Evolutionary conservation across 805 yeast genomes (phyloP), one percentile per base, ranked within the genome.

Genomic region (Cyberlindnera nakhonratchasimensis): DNA sequence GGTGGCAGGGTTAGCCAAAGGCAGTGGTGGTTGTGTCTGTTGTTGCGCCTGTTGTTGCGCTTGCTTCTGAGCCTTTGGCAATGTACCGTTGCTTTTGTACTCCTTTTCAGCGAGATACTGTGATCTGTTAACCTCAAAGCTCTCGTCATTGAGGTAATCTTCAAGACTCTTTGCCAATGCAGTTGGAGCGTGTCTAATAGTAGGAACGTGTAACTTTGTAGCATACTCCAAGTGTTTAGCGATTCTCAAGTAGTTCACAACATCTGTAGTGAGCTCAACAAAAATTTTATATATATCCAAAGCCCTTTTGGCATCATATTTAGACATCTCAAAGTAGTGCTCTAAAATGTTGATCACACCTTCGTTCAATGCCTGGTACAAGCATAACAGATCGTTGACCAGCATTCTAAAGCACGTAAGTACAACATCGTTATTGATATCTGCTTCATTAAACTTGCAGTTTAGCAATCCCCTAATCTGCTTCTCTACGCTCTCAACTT

Each of bases 161-260:
- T 88, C 93, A 47, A 93, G 74, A 12, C 95, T 82, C 25, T 80
- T 74, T 3, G 96, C 85, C 50, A 93, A 72, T 20, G 96, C 93
- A 2, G 97, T 90, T 18, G 97, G 97, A 2, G 98, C 98, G 65
- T 93, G 99, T 60, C 87, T 87, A 47, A 93, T 90, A 12, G 96
- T 90, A 28, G 99, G 99, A 25, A 93, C 96, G 55, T 83, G 90
- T 51, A 91, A 69, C 55, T 89, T 89, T 3, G 97, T 89, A 11
- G 89, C 78, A 58, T 80, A 78, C 63, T 87, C 96, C 51, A 87
- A 70, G 61, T 84, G 88, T 59, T 93, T 91, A 5, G 98, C 99
- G 13, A 84, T 80, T 54, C 95, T 79, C 56, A 93, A 72, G 63
- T 85, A 93, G 52, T 81, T 82, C 22, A 93, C 93, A 9, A 91